A percentile compares a stretch with the other conserved stretches of the same genome.
Conservation (phyloP, 306 rosid genomes). For the Vigna radiata region DNA sequence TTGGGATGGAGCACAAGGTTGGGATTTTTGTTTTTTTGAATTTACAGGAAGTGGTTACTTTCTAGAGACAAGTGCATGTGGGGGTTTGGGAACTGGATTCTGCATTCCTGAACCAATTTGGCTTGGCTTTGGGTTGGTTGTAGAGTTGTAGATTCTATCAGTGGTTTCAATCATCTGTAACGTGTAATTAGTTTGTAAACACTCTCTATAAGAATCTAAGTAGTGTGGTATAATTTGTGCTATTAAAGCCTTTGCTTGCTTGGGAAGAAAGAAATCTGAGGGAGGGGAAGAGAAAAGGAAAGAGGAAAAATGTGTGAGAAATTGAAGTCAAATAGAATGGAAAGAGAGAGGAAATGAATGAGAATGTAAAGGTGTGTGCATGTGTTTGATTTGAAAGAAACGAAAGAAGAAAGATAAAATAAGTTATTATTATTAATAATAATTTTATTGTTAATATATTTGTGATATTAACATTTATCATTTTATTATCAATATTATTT, state of each 20-base stretch:
- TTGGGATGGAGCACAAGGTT: not conserved
- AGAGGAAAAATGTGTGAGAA: too few relatives aligned
- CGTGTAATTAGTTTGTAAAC: constrained; percentile 18
- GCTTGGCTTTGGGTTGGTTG: not conserved
- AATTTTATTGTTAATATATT: too few relatives aligned
- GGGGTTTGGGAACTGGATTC: not conserved
- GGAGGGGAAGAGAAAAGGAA: too few relatives aligned
- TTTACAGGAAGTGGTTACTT: not conserved
- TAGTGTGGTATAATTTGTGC: constrained; percentile 21
- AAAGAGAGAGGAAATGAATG: too few relatives aligned
- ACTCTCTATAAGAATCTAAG: constrained; percentile 9
- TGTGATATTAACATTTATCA: too few relatives aligned
- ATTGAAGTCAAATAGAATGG: too few relatives aligned
- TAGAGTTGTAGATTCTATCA: not conserved
- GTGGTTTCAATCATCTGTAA: not conserved
- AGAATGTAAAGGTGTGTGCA: too few relatives aligned
- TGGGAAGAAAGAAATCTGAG: too few relatives aligned
- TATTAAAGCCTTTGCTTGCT: not conserved
- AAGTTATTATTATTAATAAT: too few relatives aligned
- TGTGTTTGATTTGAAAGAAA: too few relatives aligned
- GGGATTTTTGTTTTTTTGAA: not conserved
- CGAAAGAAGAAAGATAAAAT: too few relatives aligned
- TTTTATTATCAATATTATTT: too few relatives aligned
- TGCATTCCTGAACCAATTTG: constrained; percentile 15
- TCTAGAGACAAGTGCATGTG: not conserved